phyloP scores from a whole-genome alignment of 306 rosid species.

The Lotus japonicus region DNA sequence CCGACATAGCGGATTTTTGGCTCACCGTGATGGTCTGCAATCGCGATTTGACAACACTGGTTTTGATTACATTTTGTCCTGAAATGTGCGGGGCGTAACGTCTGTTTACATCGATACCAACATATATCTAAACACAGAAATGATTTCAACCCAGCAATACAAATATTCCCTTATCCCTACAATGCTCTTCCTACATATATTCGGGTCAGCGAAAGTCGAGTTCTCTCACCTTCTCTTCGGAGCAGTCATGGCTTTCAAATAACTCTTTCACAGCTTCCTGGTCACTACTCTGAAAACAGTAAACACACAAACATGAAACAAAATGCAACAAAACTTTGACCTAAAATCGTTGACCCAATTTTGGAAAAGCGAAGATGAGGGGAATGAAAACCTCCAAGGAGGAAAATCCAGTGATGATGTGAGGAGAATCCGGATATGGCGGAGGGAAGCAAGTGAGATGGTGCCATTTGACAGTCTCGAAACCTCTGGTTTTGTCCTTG shows the following conservation, averaged over 20 bases:
- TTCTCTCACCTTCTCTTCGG: constrained; percentile 28
- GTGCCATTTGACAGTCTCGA: constrained; percentile 48
- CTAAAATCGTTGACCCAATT: not conserved
- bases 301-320: not conserved
- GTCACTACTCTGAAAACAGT: constrained; percentile 42
- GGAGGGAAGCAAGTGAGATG: constrained; percentile 55
- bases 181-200: not conserved
- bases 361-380: not conserved
- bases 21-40: no score
- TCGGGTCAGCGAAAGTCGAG: not conserved
- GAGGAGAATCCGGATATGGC: not conserved
- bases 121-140: no score
- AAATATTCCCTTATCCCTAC: not conserved
- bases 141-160: no score
- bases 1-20: no score
- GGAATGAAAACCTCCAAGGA: constrained; percentile 38
- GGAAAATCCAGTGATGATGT: constrained; percentile 45
- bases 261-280: constrained; percentile 60
- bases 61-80: no score
- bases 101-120: no score
- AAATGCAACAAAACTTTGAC: no score
- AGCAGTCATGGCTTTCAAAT: constrained; percentile 31
- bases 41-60: no score
- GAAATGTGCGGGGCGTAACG: no score
- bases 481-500: constrained; percentile 34